Evolutionary conservation across 805 yeast species (phyloP).

Genomic region (Maudiozyma pseudohumilis): DNA sequence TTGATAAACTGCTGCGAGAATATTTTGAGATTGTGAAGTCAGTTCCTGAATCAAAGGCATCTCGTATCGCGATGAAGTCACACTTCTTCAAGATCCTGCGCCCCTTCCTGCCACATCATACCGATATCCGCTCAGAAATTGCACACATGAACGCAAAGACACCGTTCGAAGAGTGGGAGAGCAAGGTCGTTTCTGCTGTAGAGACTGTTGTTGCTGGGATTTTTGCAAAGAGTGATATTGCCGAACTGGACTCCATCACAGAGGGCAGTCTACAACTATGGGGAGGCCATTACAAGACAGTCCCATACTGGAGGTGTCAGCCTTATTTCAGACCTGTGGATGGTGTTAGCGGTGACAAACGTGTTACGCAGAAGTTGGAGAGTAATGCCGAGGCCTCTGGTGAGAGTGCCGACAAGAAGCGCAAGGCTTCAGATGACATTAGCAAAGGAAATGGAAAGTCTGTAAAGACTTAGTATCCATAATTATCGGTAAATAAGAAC

Average conservation of each 20-base stretch:
- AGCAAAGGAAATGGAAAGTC: slow-evolving; percentile 9
- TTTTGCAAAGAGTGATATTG: slow-evolving; percentile 41
- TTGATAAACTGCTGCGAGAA: slow-evolving; percentile 73
- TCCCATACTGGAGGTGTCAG: slow-evolving; percentile 95
- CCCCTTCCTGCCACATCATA: slow-evolving; percentile 67
- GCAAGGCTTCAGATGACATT: slow-evolving; percentile 18
- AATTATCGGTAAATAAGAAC: background rate
- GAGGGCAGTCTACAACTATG: slow-evolving; percentile 50
- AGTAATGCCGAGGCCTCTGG: slow-evolving; percentile 3
- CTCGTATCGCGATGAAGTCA: slow-evolving; percentile 77
- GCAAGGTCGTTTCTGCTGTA: slow-evolving; percentile 47
- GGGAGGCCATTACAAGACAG: slow-evolving; percentile 73
- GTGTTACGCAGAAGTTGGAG: slow-evolving; percentile 24
- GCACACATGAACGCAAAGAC: slow-evolving; percentile 43
- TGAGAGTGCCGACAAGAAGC: slow-evolving; percentile 10
- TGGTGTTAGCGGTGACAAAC: slow-evolving; percentile 51
- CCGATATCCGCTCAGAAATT: slow-evolving; percentile 65
- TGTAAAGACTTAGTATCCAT: background rate
- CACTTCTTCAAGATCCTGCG: slow-evolving; percentile 82
- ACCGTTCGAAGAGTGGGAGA: slow-evolving; percentile 41
- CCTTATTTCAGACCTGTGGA: slow-evolving; percentile 87
- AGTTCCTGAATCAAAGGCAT: slow-evolving; percentile 41
- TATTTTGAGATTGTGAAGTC: slow-evolving; percentile 72
- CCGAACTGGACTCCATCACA: slow-evolving; percentile 43
- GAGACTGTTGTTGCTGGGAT: slow-evolving; percentile 57